Evolutionary conservation across 2,329 filamentous ascomycete genomes (phyloP).

Genomic region (Cercospora brassicicola): DNA sequence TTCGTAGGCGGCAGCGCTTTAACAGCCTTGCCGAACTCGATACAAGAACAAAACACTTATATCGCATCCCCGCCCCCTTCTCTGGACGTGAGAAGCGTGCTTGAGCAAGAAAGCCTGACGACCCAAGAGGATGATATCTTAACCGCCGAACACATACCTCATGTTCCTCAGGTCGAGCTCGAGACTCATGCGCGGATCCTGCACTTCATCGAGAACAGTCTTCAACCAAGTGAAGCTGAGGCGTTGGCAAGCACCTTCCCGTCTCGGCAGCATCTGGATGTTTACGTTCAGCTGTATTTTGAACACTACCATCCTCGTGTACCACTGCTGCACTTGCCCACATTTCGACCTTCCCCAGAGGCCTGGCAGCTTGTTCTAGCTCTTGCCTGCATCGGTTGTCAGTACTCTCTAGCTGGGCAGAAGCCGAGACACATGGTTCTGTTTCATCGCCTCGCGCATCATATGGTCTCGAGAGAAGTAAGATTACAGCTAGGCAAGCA

Average conservation of each 20-base stretch:
- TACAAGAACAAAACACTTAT: not conserved
- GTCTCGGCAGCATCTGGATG: not conserved
- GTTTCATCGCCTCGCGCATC: not conserved
- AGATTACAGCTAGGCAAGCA: not conserved
- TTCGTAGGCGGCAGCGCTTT: not conserved
- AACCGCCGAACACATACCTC: not conserved
- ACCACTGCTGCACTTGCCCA: not conserved
- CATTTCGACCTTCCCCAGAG: not conserved
- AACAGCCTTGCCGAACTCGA: not conserved
- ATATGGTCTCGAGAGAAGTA: not conserved
- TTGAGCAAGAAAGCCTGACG: not conserved
- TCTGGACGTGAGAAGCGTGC: not conserved
- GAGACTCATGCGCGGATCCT: no score
- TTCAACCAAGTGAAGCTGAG: not conserved
- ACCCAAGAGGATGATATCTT: not conserved
- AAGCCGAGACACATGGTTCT: not conserved
- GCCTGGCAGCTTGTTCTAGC: not conserved
- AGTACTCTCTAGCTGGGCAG: not conserved
- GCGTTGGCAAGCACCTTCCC: not conserved
- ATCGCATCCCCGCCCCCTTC: not conserved
- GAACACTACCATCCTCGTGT: not conserved
- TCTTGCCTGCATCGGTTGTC: not conserved
- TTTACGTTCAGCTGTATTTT: not conserved
- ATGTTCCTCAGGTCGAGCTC: not conserved
- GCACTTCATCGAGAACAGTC: not conserved